Conservation (phyloP, 768 basidiomycete genomes). For the Lactarius indigo region DNA sequence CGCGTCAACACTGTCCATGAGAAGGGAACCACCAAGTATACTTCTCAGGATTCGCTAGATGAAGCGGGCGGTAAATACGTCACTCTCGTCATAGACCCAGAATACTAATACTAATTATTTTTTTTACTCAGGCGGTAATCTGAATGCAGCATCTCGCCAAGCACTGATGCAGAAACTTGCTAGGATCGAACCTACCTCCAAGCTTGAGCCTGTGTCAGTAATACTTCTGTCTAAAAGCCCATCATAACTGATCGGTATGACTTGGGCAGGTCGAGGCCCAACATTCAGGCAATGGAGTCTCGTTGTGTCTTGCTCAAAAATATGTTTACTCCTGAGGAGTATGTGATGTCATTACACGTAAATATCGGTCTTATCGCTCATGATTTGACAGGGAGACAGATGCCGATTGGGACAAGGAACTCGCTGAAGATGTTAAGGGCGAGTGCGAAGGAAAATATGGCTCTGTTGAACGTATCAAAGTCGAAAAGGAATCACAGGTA, state of each 20-base stretch:
- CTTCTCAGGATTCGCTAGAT: slow-evolving; percentile 77
- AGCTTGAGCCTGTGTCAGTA: slow-evolving; percentile 60
- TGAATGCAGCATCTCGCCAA: slow-evolving; percentile 97
- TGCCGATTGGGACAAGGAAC: slow-evolving; percentile 93
- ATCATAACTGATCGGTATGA: slow-evolving; percentile 20
- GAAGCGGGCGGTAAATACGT: slow-evolving; percentile 73
- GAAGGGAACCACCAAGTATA: slow-evolving; percentile 74
- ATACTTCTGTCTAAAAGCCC: not conserved
- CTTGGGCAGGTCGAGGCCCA: slow-evolving; percentile 59
- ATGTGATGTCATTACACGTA: slow-evolving; percentile 31
- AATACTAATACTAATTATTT: slow-evolving; percentile 15
- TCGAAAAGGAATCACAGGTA: slow-evolving; percentile 93
- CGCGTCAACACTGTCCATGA: slow-evolving; percentile 92
- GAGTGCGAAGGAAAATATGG: slow-evolving; percentile 95
- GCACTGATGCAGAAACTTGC: slow-evolving; percentile 99
- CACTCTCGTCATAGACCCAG: not conserved
- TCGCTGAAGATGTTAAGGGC: slow-evolving; percentile 92
- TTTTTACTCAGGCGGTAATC: slow-evolving; percentile 74
- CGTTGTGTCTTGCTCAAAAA: slow-evolving; percentile 86
- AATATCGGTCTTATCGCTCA: not conserved
- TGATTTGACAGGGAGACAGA: slow-evolving; percentile 75
- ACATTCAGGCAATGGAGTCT: slow-evolving; percentile 85
- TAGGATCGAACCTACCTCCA: slow-evolving; percentile 70
- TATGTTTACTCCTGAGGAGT: slow-evolving; percentile 99
- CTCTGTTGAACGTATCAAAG: slow-evolving; percentile 78